Evolutionary conservation across 371 early-diverging fungal genomes (phyloP).

Genomic region (Umbelopsis sp.): DNA sequence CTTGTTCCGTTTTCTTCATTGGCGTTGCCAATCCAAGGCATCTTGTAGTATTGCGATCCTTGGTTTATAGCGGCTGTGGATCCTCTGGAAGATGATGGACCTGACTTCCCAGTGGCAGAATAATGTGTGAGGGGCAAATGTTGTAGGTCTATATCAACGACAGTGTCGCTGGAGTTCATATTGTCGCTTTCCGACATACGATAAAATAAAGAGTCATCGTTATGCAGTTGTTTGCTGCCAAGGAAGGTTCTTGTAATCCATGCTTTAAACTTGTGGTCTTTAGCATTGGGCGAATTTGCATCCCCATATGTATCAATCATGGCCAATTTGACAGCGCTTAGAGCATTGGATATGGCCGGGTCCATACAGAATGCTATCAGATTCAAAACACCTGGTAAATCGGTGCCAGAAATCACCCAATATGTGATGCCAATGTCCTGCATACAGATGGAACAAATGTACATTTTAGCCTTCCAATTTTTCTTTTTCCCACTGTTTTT

Average conservation of each 20-base stretch:
- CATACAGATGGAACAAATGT: background rate
- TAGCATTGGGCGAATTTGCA: background rate
- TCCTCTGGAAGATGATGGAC: background rate
- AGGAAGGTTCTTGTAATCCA: constrained; percentile 22
- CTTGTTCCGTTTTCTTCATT: background rate
- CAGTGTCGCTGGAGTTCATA: background rate
- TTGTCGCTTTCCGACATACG: constrained; percentile 19
- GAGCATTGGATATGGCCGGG: constrained; percentile 22
- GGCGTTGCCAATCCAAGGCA: background rate
- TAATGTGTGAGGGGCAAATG: background rate
- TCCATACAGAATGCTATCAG: constrained; percentile 22
- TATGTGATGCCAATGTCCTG: background rate
- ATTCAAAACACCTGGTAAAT: constrained; percentile 26
- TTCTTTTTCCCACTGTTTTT: background rate
- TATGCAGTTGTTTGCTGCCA: constrained; percentile 11
- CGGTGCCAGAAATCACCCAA: constrained; percentile 17
- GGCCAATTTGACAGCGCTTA: constrained; percentile 15
- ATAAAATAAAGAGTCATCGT: constrained; percentile 17
- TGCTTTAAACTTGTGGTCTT: constrained; percentile 7
- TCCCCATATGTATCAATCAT: constrained; percentile 23
- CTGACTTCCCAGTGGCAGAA: background rate
- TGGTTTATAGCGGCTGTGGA: background rate
- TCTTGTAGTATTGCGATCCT: background rate
- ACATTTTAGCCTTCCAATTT: background rate
- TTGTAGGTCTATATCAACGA: background rate